Percentiles rank a stretch among this genome's conserved stretches.
Conservation (phyloP, 371 early-diverging fungal genomes). For the Mucor sp. region DNA sequence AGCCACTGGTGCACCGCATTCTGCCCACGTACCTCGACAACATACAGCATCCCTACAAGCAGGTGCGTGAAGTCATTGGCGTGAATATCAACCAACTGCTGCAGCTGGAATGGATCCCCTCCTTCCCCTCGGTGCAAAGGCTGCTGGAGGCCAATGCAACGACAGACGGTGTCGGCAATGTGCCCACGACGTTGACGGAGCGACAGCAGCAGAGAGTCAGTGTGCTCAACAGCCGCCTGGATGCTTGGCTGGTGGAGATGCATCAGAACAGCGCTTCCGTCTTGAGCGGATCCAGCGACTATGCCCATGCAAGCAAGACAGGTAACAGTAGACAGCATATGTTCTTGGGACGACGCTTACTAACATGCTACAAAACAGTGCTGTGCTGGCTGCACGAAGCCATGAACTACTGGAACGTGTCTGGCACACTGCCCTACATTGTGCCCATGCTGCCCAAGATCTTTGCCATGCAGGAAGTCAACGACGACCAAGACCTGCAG, state of each 20-base stretch:
- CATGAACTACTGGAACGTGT: conserved; percentile 51
- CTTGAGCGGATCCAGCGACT: conserved; percentile 50
- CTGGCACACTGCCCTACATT: conserved; percentile 59
- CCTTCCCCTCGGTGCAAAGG: conserved; percentile 44
- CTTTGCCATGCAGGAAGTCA: conserved; percentile 73
- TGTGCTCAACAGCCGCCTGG: conserved; percentile 30
- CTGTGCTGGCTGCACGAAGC: conserved; percentile 69
- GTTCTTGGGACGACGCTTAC: no score
- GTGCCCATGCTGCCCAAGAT: conserved; percentile 57
- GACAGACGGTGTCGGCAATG: conserved; percentile 40
- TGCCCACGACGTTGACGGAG: conserved; percentile 36
- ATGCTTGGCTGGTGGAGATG: conserved; percentile 44
- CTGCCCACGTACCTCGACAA: conserved; percentile 57
- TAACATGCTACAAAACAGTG: conserved; percentile 33
- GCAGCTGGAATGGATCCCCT: conserved; percentile 69
- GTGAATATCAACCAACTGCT: conserved; percentile 66
- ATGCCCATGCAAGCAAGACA: conserved; percentile 74
- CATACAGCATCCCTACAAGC: conserved; percentile 84
- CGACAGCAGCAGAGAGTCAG: conserved; percentile 30
- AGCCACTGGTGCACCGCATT: conserved; percentile 46
- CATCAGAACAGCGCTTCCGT: conserved; percentile 21
- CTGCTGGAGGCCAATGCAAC: conserved; percentile 39
- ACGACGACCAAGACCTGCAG: conserved; percentile 79
- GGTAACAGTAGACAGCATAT: conserved; percentile 32
- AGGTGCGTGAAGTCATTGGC: conserved; percentile 83